These are phyloP conservation scores for Penicillium expansum DNA, from an alignment of 2,329 filamentous ascomycete genomes.

Conservation along the genomic window DNA sequence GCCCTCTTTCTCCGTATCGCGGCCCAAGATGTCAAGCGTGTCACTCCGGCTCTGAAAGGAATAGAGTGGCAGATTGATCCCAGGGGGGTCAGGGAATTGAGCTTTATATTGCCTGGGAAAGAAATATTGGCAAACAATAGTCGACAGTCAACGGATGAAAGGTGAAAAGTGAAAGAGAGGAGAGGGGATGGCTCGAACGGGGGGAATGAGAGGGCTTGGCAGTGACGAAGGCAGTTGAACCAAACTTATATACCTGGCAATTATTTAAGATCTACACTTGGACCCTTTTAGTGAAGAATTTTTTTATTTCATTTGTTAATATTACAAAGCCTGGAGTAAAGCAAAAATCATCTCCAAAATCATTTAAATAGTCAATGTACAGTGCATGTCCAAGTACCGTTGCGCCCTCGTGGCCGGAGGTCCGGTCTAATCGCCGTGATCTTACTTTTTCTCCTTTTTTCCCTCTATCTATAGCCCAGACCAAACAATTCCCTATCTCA, in stretches of 20 bases:
- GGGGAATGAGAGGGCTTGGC: constrained; percentile 22
- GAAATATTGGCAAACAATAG: not conserved
- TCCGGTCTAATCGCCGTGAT: not conserved
- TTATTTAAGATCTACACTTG: constrained; percentile 1
- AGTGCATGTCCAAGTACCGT: not conserved
- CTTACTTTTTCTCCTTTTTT: not conserved
- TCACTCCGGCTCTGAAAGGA: constrained; percentile 2
- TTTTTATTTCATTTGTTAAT: not conserved
- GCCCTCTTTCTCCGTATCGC: constrained; percentile 19
- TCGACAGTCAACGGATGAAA: constrained; percentile 6
- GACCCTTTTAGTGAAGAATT: not conserved
- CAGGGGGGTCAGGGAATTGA: not conserved
- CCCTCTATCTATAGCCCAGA: not conserved
- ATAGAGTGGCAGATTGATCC: constrained; percentile 14
- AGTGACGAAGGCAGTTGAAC: constrained; percentile 23
- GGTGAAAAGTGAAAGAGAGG: constrained; percentile 10
- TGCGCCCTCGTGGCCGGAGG: constrained; percentile 4
- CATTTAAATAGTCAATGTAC: not conserved
- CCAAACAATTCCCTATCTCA: not conserved
- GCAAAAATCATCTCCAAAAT: not conserved
- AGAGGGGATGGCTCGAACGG: constrained; percentile 27
- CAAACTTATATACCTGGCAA: constrained; percentile 3
- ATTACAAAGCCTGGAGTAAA: not conserved
- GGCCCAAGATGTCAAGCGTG: constrained; percentile 18
- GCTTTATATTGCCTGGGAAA: not conserved